Evolutionary conservation across 2,329 filamentous ascomycete species (phyloP), one percentile per base, ranked within the genome.

Genomic region (Paracamarosporium sp.): DNA sequence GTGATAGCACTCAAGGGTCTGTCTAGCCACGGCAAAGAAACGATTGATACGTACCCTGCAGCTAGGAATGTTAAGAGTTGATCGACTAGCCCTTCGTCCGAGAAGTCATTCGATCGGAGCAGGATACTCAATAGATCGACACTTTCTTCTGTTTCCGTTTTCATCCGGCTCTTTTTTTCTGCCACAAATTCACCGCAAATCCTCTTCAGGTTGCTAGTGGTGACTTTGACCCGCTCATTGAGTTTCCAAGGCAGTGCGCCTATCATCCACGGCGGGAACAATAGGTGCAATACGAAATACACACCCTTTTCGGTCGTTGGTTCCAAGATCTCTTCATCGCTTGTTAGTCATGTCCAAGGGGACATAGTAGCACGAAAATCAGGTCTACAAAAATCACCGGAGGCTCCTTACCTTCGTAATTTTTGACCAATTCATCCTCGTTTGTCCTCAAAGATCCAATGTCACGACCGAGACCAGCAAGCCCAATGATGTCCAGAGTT

Each of bases 41-140:
- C 7, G 13, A 31, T 15, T 45, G 9, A 46, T 15, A 71, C 79
- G 60, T 70, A 83, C 80, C 83, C 83, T 3, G 83, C 83, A 2
- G 83, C 84, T 4, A 86, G 67, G 62, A 85, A 85, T 0, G 84
- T 87, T 25, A 87, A 68, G 1, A 86, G 76, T 54, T 86, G 84
- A 60, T 86, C 83, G 7, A 81, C 80, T 12, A 86, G 68, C n/a
- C 80, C 76, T 4, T 77, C 69, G 52, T 86, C 83, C 0, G 81
- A 80, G 65, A 86, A 86, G 53, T 82, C 78, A 52, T 80, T 79
- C 2, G 80, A 81, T 58, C 80, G 78, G 59, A 86, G 81, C 48
- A 85, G 79, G 12, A 83, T 76, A 0, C 82, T 78, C 2, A 82
- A 62, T 30, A 82, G 79, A 55, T 82, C 80, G 46, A 74, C 68